Percentiles rank a stretch among this genome's conserved stretches.
Conservation (phyloP, 2,329 filamentous ascomycete genomes). For the Pezicula carpinea region DNA sequence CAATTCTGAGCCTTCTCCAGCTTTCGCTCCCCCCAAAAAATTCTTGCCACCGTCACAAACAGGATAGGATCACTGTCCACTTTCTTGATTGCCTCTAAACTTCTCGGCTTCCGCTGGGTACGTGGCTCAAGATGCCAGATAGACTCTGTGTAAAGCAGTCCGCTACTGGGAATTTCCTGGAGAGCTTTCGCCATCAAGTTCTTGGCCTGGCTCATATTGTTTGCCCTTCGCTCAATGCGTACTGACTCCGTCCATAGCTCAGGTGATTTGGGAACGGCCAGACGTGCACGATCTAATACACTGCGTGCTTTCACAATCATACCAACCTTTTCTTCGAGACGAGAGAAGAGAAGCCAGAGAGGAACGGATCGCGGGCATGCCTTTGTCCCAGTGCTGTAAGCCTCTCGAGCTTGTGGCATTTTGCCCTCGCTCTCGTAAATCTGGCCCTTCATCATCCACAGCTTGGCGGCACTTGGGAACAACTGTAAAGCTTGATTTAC, state of each 20-base stretch:
- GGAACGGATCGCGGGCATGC: conserved; percentile 79
- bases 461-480: conserved; percentile 80
- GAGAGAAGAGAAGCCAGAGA: conserved; percentile 83
- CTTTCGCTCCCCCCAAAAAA: conserved; percentile 91
- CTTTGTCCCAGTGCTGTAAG: conserved; percentile 82
- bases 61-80: conserved; percentile 87
- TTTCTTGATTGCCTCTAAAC: conserved; percentile 93
- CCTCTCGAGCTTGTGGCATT: conserved; percentile 79
- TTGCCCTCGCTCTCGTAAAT: conserved; percentile 85
- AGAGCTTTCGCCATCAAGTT: conserved; percentile 89
- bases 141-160: conserved; percentile 86
- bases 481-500: conserved; percentile 80
- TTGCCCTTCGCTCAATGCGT: conserved; percentile 81
- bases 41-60: conserved; percentile 86
- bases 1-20: conserved; percentile 92
- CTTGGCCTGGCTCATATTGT: conserved; percentile 79
- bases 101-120: conserved; percentile 86
- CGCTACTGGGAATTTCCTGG: conserved; percentile 84
- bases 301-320: conserved; percentile 88
- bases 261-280: conserved; percentile 79
- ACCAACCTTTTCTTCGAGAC: conserved; percentile 81
- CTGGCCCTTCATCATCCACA: conserved; percentile 99
- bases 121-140: conserved; percentile 92
- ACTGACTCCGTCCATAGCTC: conserved; percentile 93
- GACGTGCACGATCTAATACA: conserved; percentile 83